These are phyloP conservation scores for Fragaria nilgerrensis DNA, from an alignment of 306 rosid species.

Conservation along the genomic window DNA sequence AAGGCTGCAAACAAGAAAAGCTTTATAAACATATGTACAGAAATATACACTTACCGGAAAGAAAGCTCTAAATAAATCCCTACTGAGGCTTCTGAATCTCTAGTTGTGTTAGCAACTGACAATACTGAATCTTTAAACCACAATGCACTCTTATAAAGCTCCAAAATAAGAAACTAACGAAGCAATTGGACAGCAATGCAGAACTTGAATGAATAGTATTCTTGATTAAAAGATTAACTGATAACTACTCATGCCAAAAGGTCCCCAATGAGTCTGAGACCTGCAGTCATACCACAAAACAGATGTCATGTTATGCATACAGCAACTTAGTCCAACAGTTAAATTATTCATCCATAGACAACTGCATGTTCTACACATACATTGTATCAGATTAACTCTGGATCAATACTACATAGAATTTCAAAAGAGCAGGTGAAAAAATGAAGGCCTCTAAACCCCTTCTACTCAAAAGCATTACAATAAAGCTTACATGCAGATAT, in stretches of 20 bases:
- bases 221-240: slow-evolving; percentile 38
- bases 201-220: slow-evolving; percentile 35
- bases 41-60: slow-evolving; percentile 65
- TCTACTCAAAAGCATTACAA: neutral
- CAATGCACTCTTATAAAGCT: slow-evolving; percentile 59
- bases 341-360: neutral
- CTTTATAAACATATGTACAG: neutral
- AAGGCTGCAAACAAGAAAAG: neutral
- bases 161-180: slow-evolving; percentile 42
- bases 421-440: neutral
- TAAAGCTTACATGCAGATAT: neutral
- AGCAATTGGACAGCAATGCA: slow-evolving; percentile 32
- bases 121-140: slow-evolving; percentile 58
- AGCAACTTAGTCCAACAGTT: neutral
- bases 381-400: neutral
- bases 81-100: slow-evolving; percentile 66
- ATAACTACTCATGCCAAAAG: slow-evolving; percentile 40
- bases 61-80: slow-evolving; percentile 59
- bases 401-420: neutral
- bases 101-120: slow-evolving; percentile 45
- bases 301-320: slow-evolving; percentile 13
- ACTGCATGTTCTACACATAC: neutral
- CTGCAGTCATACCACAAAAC: slow-evolving; percentile 55
- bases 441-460: neutral
- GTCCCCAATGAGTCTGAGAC: slow-evolving; percentile 52